Conservation (phyloP, 2,329 filamentous ascomycete species). For the Gremmenia infestans region DNA sequence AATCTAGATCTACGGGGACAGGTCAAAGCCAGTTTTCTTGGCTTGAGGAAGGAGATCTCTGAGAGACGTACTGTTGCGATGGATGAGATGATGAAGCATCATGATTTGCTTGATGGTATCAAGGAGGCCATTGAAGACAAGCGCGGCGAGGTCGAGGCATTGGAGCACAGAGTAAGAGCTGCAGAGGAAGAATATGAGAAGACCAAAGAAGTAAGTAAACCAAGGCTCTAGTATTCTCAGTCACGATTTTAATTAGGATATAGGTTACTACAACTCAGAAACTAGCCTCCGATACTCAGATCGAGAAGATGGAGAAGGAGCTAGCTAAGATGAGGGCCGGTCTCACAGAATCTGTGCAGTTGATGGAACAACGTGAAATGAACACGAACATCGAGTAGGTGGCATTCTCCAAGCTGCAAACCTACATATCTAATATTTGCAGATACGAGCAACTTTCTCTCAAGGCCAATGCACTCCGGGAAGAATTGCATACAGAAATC, state of each 20-base stretch:
- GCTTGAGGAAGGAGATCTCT: slow-evolving; percentile 84
- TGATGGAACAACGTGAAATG: slow-evolving; percentile 94
- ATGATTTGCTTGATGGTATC: slow-evolving; percentile 88
- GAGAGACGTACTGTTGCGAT: slow-evolving; percentile 77
- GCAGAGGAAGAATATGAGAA: slow-evolving; percentile 93
- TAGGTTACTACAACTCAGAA: slow-evolving; percentile 73
- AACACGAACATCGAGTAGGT: slow-evolving; percentile 89
- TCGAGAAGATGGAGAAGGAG: slow-evolving; percentile 98
- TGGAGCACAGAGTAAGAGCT: slow-evolving; percentile 81
- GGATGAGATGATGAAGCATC: slow-evolving; percentile 89
- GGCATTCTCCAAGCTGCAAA: neutral
- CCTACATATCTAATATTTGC: slow-evolving; percentile 14
- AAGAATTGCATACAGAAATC: slow-evolving; percentile 95
- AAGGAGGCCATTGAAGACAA: slow-evolving; percentile 98
- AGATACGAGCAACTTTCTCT: slow-evolving; percentile 92
- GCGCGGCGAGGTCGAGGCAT: slow-evolving; percentile 81
- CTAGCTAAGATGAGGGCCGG: slow-evolving; percentile 86
- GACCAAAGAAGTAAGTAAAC: slow-evolving; percentile 64
- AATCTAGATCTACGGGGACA: slow-evolving; percentile 83
- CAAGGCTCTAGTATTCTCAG: neutral
- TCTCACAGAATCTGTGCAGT: slow-evolving; percentile 78
- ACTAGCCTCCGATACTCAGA: slow-evolving; percentile 83
- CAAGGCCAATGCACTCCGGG: slow-evolving; percentile 75
- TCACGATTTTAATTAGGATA: slow-evolving; percentile 9
- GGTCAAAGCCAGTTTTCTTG: slow-evolving; percentile 72